These are phyloP conservation scores for Marsdenia floribunda DNA, from an alignment of 257 asterid genomes.

Conservation along the genomic window DNA sequence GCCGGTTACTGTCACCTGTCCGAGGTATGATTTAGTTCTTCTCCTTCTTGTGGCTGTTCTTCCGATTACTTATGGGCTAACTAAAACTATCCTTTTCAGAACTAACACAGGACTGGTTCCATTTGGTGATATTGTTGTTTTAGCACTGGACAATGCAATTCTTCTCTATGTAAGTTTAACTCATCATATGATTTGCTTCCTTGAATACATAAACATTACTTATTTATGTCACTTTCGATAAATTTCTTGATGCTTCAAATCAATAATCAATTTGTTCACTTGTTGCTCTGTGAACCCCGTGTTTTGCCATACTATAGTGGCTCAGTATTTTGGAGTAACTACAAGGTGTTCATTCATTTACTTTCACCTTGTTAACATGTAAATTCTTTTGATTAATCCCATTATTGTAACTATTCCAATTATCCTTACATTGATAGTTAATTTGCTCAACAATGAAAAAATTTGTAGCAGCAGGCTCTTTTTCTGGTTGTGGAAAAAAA, in stretches of 20 bases:
- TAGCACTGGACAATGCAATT: conserved; percentile 66
- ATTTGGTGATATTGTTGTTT: conserved; percentile 60
- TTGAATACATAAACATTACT: background rate
- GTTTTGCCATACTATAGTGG: background rate
- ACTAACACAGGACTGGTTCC: conserved; percentile 55
- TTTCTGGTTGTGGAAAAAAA: background rate
- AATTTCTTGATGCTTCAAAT: background rate
- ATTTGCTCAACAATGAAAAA: background rate
- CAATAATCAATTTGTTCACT: background rate
- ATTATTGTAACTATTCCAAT: background rate
- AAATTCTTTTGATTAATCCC: background rate
- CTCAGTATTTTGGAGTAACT: background rate
- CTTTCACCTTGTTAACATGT: background rate
- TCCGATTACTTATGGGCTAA: background rate
- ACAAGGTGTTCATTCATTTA: background rate
- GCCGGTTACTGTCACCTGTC: conserved; percentile 81
- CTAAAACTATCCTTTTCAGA: conserved; percentile 40
- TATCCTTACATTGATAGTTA: background rate
- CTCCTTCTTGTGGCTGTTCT: background rate
- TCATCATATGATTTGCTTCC: background rate
- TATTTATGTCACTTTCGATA: background rate
- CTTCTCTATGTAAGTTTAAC: conserved; percentile 70
- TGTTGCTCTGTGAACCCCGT: background rate
- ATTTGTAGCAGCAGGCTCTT: background rate
- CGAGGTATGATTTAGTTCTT: conserved; percentile 46